Conservation (phyloP, 495 filamentous ascomycete genomes). For the Trypethelium eluteriae region DNA sequence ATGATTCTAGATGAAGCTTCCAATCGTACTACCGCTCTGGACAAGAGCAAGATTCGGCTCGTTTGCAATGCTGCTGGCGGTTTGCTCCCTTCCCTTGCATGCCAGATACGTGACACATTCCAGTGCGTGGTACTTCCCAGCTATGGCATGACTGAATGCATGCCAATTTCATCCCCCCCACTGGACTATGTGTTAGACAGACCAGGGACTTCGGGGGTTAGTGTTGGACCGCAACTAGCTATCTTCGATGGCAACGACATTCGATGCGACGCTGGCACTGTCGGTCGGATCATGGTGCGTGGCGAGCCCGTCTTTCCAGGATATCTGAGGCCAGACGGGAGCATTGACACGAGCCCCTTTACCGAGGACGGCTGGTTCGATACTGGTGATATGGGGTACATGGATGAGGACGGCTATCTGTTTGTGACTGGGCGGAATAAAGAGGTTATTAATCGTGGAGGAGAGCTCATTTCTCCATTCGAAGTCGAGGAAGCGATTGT, state of each 20-base stretch:
- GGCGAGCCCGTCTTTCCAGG: constrained; percentile 41
- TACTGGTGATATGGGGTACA: constrained; percentile 43
- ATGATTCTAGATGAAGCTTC: constrained; percentile 35
- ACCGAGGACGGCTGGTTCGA: constrained; percentile 41
- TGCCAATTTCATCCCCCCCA: constrained; percentile 42
- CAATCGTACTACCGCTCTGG: constrained; percentile 30
- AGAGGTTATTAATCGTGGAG: constrained; percentile 77
- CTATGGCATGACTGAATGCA: constrained; percentile 47
- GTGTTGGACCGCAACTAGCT: constrained; percentile 38
- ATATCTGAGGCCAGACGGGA: constrained; percentile 34
- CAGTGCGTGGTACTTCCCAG: constrained; percentile 38
- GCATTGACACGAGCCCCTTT: constrained; percentile 37
- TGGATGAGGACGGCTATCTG: constrained; percentile 58
- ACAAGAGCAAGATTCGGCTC: constrained; percentile 37
- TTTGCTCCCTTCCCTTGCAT: constrained; percentile 38
- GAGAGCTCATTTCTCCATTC: constrained; percentile 64
- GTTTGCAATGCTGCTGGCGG: constrained; percentile 43
- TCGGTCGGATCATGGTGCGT: constrained; percentile 41
- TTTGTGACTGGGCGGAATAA: constrained; percentile 75
- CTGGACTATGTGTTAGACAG: constrained; percentile 38
- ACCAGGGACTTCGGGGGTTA: constrained; percentile 39
- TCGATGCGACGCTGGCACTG: constrained; percentile 19
- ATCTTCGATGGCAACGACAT: constrained; percentile 32
- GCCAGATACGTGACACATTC: constrained; percentile 36
- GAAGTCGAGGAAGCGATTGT: constrained; percentile 34